Conservation (phyloP, 2,329 filamentous ascomycete species). For the Pyrenophora teres region DNA sequence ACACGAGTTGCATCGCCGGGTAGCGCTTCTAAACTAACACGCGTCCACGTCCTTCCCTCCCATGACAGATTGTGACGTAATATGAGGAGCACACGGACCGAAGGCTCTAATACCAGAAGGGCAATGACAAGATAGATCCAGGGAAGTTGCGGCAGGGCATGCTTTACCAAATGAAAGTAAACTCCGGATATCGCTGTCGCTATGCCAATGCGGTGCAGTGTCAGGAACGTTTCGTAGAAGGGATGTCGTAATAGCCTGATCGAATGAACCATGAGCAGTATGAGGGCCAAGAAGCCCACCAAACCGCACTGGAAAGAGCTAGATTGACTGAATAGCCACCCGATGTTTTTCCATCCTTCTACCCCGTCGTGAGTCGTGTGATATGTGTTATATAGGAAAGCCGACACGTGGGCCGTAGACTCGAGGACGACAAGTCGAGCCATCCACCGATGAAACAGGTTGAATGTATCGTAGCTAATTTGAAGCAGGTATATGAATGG, state of each 20-base stretch:
- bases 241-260: conserved; percentile 71
- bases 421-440: conserved; percentile 73
- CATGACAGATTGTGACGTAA: conserved; percentile 66
- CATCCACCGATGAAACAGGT: conserved; percentile 76
- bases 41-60: conserved; percentile 63
- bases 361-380: conserved; percentile 53
- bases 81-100: conserved; percentile 61
- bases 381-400: conserved; percentile 56
- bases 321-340: conserved; percentile 39
- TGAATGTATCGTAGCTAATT: conserved; percentile 78
- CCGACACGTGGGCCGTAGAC: conserved; percentile 64
- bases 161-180: conserved; percentile 64
- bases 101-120: conserved; percentile 66
- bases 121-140: conserved; percentile 62
- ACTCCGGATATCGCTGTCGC: conserved; percentile 63
- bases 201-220: conserved; percentile 68
- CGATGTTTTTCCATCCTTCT: conserved; percentile 37
- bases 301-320: conserved; percentile 62
- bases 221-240: conserved; percentile 78
- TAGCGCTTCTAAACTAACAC: conserved; percentile 63
- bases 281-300: conserved; percentile 63
- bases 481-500: conserved; percentile 70
- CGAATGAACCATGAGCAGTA: conserved; percentile 67
- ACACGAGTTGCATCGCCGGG: conserved; percentile 73
- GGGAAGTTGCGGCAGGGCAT: conserved; percentile 63